Conservation (phyloP, 2,329 filamentous ascomycete genomes). For the Xylaria sp. region DNA sequence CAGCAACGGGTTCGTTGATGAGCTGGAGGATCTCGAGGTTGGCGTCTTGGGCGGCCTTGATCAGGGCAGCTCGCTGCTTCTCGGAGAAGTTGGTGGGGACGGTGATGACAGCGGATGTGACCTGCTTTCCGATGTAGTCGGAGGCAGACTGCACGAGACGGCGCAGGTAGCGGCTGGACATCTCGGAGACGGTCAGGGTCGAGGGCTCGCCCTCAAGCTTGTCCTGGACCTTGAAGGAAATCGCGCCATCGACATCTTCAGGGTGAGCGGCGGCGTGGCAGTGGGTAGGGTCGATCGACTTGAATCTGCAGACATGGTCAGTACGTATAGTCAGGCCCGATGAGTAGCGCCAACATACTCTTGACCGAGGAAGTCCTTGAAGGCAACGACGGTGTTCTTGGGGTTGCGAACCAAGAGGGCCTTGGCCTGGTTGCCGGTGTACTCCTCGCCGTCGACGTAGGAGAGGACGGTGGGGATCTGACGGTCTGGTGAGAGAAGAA, state of each 20-base stretch:
- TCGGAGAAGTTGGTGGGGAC: conserved; percentile 91
- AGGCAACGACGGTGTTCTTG: conserved; percentile 89
- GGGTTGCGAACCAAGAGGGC: conserved; percentile 86
- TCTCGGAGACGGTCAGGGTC: conserved; percentile 70
- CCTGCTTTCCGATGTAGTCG: conserved; percentile 86
- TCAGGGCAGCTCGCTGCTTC: conserved; percentile 76
- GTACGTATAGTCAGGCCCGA: conserved; percentile 6
- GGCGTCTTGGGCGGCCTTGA: conserved; percentile 70
- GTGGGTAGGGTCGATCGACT: conserved; percentile 92
- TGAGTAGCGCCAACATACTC: conserved; percentile 54
- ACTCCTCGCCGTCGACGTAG: conserved; percentile 93
- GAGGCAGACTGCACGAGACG: conserved; percentile 77
- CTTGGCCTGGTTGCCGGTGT: conserved; percentile 94
- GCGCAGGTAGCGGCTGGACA: conserved; percentile 77
- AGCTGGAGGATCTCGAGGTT: conserved; percentile 87
- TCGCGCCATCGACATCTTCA: conserved; percentile 61
- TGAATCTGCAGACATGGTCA: conserved; percentile 56
- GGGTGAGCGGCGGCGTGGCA: conserved; percentile 92
- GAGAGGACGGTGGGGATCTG: conserved; percentile 94
- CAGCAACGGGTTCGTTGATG: conserved; percentile 84
- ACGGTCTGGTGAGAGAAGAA: conserved; percentile 59
- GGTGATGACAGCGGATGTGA: conserved; percentile 91
- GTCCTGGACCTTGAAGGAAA: conserved; percentile 82
- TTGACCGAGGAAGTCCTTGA: conserved; percentile 92
- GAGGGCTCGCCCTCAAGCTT: conserved; percentile 60